Conservation (phyloP, 129 eudicot genomes). For the Flaveria robusta region DNA sequence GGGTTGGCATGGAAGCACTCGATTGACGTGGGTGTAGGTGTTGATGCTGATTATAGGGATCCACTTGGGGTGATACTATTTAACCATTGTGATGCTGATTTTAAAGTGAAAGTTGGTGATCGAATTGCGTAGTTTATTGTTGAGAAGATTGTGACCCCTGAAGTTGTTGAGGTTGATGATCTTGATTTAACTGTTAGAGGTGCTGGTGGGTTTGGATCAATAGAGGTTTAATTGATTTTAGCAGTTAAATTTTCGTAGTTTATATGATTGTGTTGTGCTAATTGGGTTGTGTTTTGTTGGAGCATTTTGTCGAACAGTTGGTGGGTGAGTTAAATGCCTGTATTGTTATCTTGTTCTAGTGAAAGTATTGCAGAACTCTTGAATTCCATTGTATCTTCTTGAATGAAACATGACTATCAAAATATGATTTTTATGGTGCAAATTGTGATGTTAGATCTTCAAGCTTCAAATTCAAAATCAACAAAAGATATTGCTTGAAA, state of each 20-base stretch:
- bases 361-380: background rate
- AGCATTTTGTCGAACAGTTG: slow-evolving; percentile 26
- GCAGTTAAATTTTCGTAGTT: background rate
- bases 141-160: slow-evolving; percentile 52
- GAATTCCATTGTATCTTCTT: background rate
- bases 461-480: no score
- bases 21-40: slow-evolving; percentile 94
- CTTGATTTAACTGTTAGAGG: slow-evolving; percentile 72
- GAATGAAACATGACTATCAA: background rate
- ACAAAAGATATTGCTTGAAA: no score
- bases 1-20: slow-evolving; percentile 95
- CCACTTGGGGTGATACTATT: slow-evolving; percentile 48
- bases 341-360: background rate
- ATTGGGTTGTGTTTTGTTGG: background rate
- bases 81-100: slow-evolving; percentile 39
- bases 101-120: slow-evolving; percentile 51
- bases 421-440: background rate
- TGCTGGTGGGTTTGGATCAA: slow-evolving; percentile 88
- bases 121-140: slow-evolving; percentile 86
- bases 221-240: slow-evolving; percentile 47
- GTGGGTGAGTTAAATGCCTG: background rate
- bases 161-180: slow-evolving; percentile 46
- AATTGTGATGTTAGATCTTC: background rate
- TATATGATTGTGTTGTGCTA: background rate
- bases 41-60: slow-evolving; percentile 62